Evolutionary conservation across 176 grass and related monocot genomes (phyloP).

Genomic region (Eremochloa ophiuroides): DNA sequence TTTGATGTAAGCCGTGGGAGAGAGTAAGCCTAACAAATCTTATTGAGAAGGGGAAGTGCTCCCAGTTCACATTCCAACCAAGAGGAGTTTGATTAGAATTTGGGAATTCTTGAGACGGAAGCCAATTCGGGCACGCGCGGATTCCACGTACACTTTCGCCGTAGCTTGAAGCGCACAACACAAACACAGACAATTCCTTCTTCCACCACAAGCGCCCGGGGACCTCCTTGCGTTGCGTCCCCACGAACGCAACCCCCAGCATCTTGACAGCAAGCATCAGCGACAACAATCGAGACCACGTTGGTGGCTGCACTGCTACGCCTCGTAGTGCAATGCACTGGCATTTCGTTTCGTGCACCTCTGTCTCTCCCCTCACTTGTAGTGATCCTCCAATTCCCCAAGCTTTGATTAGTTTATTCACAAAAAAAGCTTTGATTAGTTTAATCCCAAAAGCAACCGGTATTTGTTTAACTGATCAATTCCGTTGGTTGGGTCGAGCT

Average conservation of each 20-base stretch:
- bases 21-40: background rate
- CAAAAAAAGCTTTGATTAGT: background rate
- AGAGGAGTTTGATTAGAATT: background rate
- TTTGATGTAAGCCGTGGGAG: background rate
- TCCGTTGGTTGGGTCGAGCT: background rate
- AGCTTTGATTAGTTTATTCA: background rate
- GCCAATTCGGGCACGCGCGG: slow-evolving; percentile 11
- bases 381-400: background rate
- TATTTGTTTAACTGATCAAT: slow-evolving; percentile 22
- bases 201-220: background rate
- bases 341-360: slow-evolving; percentile 33
- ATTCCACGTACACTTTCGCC: slow-evolving; percentile 20
- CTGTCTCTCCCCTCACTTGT: background rate
- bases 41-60: background rate
- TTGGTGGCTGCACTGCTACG: background rate
- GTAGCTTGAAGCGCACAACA: slow-evolving; percentile 46
- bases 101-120: background rate
- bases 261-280: slow-evolving; percentile 14
- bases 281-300: slow-evolving; percentile 15
- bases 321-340: slow-evolving; percentile 4
- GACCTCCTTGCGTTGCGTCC: slow-evolving; percentile 16
- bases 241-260: slow-evolving; percentile 18
- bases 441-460: background rate
- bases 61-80: background rate
- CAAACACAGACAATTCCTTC: slow-evolving; percentile 21